phyloP scores from a whole-genome alignment of 345 rosid species.

The Firmiana major region DNA sequence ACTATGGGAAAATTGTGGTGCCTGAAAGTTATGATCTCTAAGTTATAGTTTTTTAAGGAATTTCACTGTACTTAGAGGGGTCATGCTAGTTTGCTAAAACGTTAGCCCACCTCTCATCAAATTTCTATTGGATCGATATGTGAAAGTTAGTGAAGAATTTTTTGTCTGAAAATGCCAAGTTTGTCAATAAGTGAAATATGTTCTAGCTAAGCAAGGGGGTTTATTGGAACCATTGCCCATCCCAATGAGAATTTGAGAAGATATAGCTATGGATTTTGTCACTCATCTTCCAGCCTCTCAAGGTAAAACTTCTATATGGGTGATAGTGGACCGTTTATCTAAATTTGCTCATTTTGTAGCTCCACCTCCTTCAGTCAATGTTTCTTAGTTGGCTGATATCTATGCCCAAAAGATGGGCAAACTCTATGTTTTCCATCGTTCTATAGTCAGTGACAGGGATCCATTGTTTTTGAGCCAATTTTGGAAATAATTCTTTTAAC shows the following conservation, averaged over 20 bases:
- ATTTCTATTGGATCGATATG: background rate
- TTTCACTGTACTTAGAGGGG: background rate
- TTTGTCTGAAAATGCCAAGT: background rate
- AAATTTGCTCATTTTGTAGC: background rate
- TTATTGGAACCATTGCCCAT: background rate
- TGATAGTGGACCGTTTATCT: background rate
- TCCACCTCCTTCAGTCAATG: too few relatives aligned
- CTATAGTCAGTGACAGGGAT: background rate
- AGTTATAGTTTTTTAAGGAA: background rate
- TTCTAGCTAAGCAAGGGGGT: background rate
- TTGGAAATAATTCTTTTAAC: background rate
- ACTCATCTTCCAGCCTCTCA: background rate
- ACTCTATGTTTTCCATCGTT: background rate
- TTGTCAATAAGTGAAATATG: background rate
- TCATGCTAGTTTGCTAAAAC: too few relatives aligned
- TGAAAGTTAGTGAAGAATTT: background rate
- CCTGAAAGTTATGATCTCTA: background rate
- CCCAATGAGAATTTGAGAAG: background rate
- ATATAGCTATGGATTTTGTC: background rate
- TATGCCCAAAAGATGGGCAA: background rate
- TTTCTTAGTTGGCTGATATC: background rate
- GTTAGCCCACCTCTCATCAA: background rate
- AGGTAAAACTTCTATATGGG: background rate
- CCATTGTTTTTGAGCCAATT: background rate
- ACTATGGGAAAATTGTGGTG: background rate